Evolutionary conservation across 140 eudicot genomes (phyloP), one percentile per base, ranked within the genome.

Genomic region (Bidens hawaiensis): DNA sequence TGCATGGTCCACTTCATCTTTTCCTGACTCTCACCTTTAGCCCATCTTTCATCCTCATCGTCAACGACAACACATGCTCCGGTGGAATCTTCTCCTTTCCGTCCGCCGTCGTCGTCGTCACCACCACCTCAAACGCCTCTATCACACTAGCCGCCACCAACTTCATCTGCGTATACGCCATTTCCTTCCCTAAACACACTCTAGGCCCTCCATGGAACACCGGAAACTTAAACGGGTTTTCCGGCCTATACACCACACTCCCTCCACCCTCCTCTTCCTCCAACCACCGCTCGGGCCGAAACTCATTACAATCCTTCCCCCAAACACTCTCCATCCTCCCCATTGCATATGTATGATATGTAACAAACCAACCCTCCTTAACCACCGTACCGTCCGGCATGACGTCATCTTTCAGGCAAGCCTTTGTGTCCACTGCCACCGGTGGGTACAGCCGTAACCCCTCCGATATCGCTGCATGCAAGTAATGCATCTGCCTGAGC

Each of bases 131-230:
- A 68, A 83, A 87, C 48, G 17, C 48, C 56, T 81, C 85, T 4
- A 87, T 49, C 11, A 87, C 65, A 6, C 73, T 23, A 2, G 95
- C 88, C 0, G 85, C 95, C 38, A 86, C 67, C 27, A 76, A 28
- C 82, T 86, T 86, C 95, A 86, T 86, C 61, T 86, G 95, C 15
- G 68, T 69, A 67, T 75, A 83, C 21, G 93, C 95, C 93, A 87
- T 81, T 2, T 87, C 93, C 36, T 78, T 87, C 53, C 95, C 95
- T 5, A 83, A 45, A 67, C 95, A 87, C 14, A 81, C 40, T 49
- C 93, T 78, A 2, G 88, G 83, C 1, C 95, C 95, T 5, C 78
- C 95, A 31, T 87, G 82, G 45, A 87, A 87, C n/a, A 81, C 79
- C 68, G 93, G 84, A 53, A 42, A 83, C 64, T 48, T 67, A 65